Percentiles rank a stretch among this genome's conserved stretches.
Evolutionary conservation across 257 asterid species (phyloP).

Genomic region (Fraxinus excelsior): DNA sequence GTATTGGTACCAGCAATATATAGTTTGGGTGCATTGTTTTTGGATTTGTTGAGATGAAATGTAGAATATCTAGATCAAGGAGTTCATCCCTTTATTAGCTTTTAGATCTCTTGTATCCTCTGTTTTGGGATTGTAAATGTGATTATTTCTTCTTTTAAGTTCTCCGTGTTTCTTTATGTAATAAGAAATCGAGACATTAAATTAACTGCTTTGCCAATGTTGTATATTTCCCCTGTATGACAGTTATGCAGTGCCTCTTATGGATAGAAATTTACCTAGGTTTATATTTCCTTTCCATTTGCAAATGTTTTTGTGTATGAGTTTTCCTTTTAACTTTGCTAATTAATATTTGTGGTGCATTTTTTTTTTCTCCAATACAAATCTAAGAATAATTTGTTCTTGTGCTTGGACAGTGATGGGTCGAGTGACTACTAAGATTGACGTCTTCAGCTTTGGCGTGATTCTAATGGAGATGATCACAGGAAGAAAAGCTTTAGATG

Average conservation of each 20-base stretch:
- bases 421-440: conserved; percentile 80
- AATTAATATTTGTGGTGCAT: not conserved
- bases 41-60: not conserved
- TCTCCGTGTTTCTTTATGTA: not conserved
- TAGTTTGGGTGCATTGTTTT: not conserved
- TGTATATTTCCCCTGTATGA: no score
- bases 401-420: conserved; percentile 58
- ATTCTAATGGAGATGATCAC: conserved; percentile 83
- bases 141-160: not conserved
- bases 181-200: no score
- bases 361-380: not conserved
- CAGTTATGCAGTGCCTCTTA: no score
- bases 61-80: not conserved
- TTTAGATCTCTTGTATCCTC: not conserved
- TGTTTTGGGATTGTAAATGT: no score
- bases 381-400: conserved; percentile 3
- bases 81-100: no score
- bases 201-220: no score
- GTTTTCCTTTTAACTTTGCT: not conserved
- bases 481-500: conserved; percentile 72
- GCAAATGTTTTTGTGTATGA: not conserved
- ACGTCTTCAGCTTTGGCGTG: conserved; percentile 80
- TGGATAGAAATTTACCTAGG: not conserved
- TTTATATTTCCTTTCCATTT: not conserved
- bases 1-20: not conserved